Evolutionary conservation across 2,329 filamentous ascomycete species (phyloP).

Genomic region (Colletotrichum eremochloae): DNA sequence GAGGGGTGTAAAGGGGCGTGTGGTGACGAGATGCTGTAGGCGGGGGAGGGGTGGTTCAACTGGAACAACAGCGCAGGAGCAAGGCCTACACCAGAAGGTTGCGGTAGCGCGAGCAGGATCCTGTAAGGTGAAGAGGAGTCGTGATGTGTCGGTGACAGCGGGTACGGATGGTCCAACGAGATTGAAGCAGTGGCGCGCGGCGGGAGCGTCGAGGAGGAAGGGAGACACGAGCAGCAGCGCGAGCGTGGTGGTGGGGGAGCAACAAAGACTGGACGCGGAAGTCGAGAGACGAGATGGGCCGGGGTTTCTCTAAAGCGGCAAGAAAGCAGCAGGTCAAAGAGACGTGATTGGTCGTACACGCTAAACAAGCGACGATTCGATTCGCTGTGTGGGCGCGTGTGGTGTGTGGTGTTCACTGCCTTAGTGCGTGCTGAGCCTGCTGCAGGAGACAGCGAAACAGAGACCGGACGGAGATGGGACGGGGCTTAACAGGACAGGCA

Average conservation of each 20-base stretch:
- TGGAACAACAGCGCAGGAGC: constrained; percentile 1
- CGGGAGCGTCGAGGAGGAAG: constrained; percentile 35
- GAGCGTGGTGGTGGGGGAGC: constrained; percentile 34
- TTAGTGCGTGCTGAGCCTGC: constrained; percentile 47
- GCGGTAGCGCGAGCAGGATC: constrained; percentile 41
- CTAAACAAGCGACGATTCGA: constrained; percentile 47
- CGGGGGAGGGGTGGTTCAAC: constrained; percentile 2
- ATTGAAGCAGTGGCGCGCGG: constrained; percentile 40
- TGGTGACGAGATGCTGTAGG: constrained; percentile 32
- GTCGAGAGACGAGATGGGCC: constrained; percentile 24
- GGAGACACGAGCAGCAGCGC: constrained; percentile 34
- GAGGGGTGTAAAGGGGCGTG: constrained; percentile 36
- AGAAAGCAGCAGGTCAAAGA: constrained; percentile 28
- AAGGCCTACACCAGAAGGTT: constrained; percentile 26
- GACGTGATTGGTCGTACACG: constrained; percentile 41
- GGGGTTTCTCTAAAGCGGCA: constrained; percentile 44
- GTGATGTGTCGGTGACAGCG: constrained; percentile 38
- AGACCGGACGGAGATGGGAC: constrained; percentile 34
- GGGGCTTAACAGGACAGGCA: constrained; percentile 27
- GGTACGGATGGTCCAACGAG: constrained; percentile 39
- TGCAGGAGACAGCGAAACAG: constrained; percentile 45
- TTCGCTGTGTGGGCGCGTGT: constrained; percentile 49
- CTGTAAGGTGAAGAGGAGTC: constrained; percentile 40
- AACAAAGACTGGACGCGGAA: constrained; percentile 25
- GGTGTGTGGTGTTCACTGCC: constrained; percentile 47